These are phyloP conservation scores for Vigna radiata DNA, from an alignment of 306 rosid genomes.

Conservation along the genomic window DNA sequence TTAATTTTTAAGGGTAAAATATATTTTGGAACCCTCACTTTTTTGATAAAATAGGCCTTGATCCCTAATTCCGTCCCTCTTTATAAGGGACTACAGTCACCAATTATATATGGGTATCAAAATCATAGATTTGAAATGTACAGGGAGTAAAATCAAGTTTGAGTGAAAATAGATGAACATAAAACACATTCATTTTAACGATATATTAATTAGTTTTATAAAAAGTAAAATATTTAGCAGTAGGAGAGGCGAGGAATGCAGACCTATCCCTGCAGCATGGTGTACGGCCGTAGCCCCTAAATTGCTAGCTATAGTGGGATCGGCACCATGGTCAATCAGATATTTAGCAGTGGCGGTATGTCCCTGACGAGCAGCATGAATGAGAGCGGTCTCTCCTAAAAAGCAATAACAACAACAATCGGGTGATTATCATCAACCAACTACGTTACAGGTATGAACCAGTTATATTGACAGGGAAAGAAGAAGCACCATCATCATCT, in stretches of 20 bases:
- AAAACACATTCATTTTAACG: neutral
- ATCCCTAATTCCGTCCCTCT: neutral
- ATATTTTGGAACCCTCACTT: neutral
- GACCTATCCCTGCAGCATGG: conserved; percentile 90
- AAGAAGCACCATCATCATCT: conserved; percentile 81
- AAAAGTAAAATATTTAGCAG: neutral
- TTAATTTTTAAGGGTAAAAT: neutral
- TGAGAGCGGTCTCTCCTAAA: conserved; percentile 80
- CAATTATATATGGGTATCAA: no score
- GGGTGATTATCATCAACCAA: neutral
- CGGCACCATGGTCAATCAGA: conserved; percentile 75
- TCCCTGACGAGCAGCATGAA: conserved; percentile 93
- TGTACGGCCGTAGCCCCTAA: conserved; percentile 90
- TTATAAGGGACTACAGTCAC: no score
- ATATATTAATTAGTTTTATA: neutral
- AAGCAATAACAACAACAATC: conserved; percentile 5
- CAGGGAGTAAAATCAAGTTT: no score
- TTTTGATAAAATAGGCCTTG: neutral
- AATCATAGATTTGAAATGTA: no score
- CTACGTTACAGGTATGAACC: neutral
- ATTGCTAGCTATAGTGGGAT: conserved; percentile 69
- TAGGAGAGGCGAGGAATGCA: neutral
- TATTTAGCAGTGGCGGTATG: conserved; percentile 75
- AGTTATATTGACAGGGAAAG: neutral
- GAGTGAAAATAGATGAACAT: neutral